Base-by-base conservation (phyloP, 257 asterid genomes). In the Anisodus tanguticus region DNA sequence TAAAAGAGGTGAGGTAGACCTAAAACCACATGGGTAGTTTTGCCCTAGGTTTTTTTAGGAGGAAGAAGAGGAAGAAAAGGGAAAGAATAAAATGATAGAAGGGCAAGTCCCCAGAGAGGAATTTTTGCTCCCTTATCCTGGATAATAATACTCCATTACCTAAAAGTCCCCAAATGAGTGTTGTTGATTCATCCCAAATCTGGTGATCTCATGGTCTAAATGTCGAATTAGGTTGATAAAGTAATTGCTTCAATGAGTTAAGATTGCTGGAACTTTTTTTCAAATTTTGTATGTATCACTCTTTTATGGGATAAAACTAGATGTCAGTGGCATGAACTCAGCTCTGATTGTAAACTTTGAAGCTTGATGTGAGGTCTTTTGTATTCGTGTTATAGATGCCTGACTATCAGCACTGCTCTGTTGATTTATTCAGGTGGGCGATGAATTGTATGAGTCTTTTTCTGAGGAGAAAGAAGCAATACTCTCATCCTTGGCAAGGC, bases 371-470 rank as follows among this genome's bases (percentile, higher is more conserved):
- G 43, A 67, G 49, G 76, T 13, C 16, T 49, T 45, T 37, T 3
- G 11, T 6, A 6, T 67, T n/a, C 8, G 11, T 67, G 76, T 13
- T 35, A 67, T 67, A 13, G 51, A 35, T 67, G 76, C 76, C 41
- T 37, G 19, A 67, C 49, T 67, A 35, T 35, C 51, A 67, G 22
- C 49, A 67, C 10, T 67, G 51, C 51, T 13, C 11, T 35, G 7
- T 55, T 66, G 37, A 26, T 68, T 6, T 67, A 55, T 83, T 86
- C 92, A 95, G 99, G 96, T 89, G 60, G 99, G 98, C 82, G 99
- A 95, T 86, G 96, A 92, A 85, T 95, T 98, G 3, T 94, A 92
- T 2, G 97, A 95, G 89, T 95, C 98, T 31, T 95, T 92, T 63
- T 80, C 66, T 3, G 92, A 91, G 6, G 99, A 95, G 89, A 95